phyloP scores from a whole-genome alignment of 2,329 filamentous ascomycete genomes.

The Sarocladiaceae sp. region DNA sequence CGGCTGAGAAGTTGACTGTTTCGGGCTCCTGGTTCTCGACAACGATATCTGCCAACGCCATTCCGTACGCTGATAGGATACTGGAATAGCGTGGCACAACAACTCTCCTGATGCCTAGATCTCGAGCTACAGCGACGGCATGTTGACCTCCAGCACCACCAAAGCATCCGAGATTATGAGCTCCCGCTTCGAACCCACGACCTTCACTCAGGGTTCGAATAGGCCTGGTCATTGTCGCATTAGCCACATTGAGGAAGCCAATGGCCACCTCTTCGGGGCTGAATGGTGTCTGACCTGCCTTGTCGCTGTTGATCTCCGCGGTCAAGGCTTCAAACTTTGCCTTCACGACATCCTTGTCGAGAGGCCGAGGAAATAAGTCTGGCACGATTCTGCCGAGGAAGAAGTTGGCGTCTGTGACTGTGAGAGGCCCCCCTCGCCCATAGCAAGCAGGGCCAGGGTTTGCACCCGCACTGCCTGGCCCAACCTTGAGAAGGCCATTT shows the following conservation, averaged over 20 bases:
- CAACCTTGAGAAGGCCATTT: slow-evolving; percentile 68
- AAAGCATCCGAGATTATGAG: slow-evolving; percentile 23
- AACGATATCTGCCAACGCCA: slow-evolving; percentile 28
- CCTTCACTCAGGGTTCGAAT: slow-evolving; percentile 40
- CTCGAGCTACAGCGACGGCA: slow-evolving; percentile 25
- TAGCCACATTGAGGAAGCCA: slow-evolving; percentile 70
- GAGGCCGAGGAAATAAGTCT: slow-evolving; percentile 55
- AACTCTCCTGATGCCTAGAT: slow-evolving; percentile 24
- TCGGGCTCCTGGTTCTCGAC: slow-evolving; percentile 26
- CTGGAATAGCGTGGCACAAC: slow-evolving; percentile 29
- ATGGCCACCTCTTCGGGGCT: slow-evolving; percentile 43
- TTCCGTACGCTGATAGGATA: slow-evolving; percentile 31
- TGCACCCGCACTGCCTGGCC: slow-evolving; percentile 67
- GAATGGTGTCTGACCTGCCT: slow-evolving; percentile 15
- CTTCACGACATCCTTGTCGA: slow-evolving; percentile 35
- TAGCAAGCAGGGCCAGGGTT: slow-evolving; percentile 71
- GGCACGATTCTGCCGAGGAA: slow-evolving; percentile 57
- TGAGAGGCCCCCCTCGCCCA: slow-evolving; percentile 64
- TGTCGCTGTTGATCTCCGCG: slow-evolving; percentile 19
- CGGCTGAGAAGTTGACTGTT: slow-evolving; percentile 16
- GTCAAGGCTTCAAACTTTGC: slow-evolving; percentile 39
- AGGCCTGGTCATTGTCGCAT: slow-evolving; percentile 70
- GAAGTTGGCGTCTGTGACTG: slow-evolving; percentile 69
- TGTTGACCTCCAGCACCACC: slow-evolving; percentile 22
- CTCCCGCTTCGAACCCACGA: slow-evolving; percentile 19